A percentile compares a stretch with the other conserved stretches of the same genome.
phyloP scores from a whole-genome alignment of 495 filamentous ascomycete genomes.

The Penicillium soppii region DNA sequence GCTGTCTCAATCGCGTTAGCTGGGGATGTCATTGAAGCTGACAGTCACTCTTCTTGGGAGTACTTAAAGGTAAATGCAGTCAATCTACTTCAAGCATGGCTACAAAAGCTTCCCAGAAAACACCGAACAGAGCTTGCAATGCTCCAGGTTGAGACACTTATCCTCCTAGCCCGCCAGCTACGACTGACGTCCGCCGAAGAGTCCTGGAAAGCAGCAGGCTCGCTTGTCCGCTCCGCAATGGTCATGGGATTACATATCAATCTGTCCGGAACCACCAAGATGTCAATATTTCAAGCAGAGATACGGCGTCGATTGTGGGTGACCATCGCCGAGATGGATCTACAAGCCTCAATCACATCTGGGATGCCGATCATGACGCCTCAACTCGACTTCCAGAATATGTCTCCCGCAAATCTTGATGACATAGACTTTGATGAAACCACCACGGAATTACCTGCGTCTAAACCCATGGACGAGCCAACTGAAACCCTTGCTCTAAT shows the following conservation, averaged over 20 bases:
- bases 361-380: slow-evolving; percentile 41
- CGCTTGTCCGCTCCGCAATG: slow-evolving; percentile 55
- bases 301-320: slow-evolving; percentile 41
- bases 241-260: slow-evolving; percentile 61
- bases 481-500: slow-evolving; percentile 26
- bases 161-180: slow-evolving; percentile 48
- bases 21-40: slow-evolving; percentile 25
- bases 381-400: slow-evolving; percentile 23
- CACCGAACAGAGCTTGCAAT: slow-evolving; percentile 36
- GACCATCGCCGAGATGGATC: slow-evolving; percentile 44
- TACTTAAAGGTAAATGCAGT: slow-evolving; percentile 26
- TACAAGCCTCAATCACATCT: slow-evolving; percentile 36
- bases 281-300: slow-evolving; percentile 35
- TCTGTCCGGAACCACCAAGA: slow-evolving; percentile 26
- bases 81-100: slow-evolving; percentile 27
- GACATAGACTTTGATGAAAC: slow-evolving; percentile 43
- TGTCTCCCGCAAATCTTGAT: slow-evolving; percentile 32
- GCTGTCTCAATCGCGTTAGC: slow-evolving; percentile 16
- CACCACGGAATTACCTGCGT: slow-evolving; percentile 29
- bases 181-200: slow-evolving; percentile 37
- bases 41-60: slow-evolving; percentile 33
- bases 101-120: slow-evolving; percentile 35
- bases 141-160: slow-evolving; percentile 25
- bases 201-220: slow-evolving; percentile 56
- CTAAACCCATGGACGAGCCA: slow-evolving; percentile 18